These are phyloP conservation scores for Aspergillus funiculosus DNA, from an alignment of 495 filamentous ascomycete species.

Conservation along the genomic window DNA sequence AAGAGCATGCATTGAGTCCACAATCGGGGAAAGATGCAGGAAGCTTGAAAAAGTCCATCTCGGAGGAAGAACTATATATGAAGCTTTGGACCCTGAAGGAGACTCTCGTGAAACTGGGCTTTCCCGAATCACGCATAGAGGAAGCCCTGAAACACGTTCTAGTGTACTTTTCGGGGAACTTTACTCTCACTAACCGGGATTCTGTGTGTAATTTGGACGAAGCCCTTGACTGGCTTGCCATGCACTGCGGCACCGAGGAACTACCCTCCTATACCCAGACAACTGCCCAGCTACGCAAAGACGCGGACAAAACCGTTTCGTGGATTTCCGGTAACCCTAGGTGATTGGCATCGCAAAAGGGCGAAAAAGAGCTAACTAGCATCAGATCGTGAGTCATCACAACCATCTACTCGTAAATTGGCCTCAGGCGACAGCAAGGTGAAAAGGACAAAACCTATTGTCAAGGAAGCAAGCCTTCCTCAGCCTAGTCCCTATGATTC, in stretches of 20 bases:
- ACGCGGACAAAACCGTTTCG: conserved; percentile 33
- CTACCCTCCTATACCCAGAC: conserved; percentile 62
- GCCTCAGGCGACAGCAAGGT: conserved; percentile 22
- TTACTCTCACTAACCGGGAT: conserved; percentile 51
- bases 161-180: conserved; percentile 48
- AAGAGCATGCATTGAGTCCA: conserved; percentile 35
- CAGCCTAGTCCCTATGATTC: conserved; percentile 35
- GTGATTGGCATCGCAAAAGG: conserved; percentile 15
- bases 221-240: conserved; percentile 78
- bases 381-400: conserved; percentile 33
- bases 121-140: conserved; percentile 56
- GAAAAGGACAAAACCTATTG: conserved; percentile 25
- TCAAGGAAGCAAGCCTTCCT: conserved; percentile 22
- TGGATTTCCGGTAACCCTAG: conserved; percentile 41
- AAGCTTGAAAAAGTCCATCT: conserved; percentile 28
- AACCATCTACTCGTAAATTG: conserved; percentile 28
- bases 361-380: conserved; percentile 24
- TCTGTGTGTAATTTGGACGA: conserved; percentile 79
- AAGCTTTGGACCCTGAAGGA: conserved; percentile 77
- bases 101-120: conserved; percentile 60
- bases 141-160: conserved; percentile 61
- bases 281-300: conserved; percentile 29
- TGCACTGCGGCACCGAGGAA: conserved; percentile 60
- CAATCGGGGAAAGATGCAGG: conserved; percentile 24
- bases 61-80: conserved; percentile 67